Evolutionary conservation across 2,329 filamentous ascomycete species (phyloP).

Genomic region (Verticillium klebahnii): DNA sequence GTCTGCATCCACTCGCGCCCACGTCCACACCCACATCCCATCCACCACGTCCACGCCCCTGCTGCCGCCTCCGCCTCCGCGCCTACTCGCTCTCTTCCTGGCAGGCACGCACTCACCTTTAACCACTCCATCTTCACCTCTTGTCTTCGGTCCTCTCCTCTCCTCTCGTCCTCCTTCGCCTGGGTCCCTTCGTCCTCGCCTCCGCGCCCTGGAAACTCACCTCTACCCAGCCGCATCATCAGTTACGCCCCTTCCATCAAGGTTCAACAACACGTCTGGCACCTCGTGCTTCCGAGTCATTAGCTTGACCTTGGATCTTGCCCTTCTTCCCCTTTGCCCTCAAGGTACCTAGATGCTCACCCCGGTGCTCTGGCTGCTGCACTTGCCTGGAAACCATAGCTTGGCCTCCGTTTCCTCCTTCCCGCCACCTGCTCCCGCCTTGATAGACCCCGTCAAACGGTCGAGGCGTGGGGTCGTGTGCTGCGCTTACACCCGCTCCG

Average conservation of each 20-base stretch:
- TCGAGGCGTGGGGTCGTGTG: not conserved
- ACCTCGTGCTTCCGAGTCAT: conserved; percentile 14
- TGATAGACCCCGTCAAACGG: conserved; percentile 8
- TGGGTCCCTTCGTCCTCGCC: conserved; percentile 1
- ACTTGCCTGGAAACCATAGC: not conserved
- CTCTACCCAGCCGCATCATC: conserved; percentile 3
- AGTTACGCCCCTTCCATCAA: not conserved
- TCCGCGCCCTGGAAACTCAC: not conserved
- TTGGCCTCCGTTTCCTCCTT: not conserved
- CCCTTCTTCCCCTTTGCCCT: not conserved
- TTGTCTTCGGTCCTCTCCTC: not conserved
- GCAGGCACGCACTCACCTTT: not conserved
- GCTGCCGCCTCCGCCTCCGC: conserved; percentile 4
- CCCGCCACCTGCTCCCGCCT: conserved; percentile 3
- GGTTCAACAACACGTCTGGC: not conserved
- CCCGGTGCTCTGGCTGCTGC: not conserved
- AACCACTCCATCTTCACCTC: conserved; percentile 1
- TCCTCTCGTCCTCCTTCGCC: not conserved
- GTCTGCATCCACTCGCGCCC: not conserved
- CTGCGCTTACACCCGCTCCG: not conserved
- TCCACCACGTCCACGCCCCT: conserved; percentile 9
- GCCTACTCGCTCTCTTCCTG: conserved; percentile 3
- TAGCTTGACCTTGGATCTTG: conserved; percentile 14
- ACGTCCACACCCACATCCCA: conserved; percentile 1
- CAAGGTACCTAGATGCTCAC: not conserved